These are phyloP conservation scores for Leccinellum rugosiceps DNA, from an alignment of 768 basidiomycete species.

Conservation along the genomic window DNA sequence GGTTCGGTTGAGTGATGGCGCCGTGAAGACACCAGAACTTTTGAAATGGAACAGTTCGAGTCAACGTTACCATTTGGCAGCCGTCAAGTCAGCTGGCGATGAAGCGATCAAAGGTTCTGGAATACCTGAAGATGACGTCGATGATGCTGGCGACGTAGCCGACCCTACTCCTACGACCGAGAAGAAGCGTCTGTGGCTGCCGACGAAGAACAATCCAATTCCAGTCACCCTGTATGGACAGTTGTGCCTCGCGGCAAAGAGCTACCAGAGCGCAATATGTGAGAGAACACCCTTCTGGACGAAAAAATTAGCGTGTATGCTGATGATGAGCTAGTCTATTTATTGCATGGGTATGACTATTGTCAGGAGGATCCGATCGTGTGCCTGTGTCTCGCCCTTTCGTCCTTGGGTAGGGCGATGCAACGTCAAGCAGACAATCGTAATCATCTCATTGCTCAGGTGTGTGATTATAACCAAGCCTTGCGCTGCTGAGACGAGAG, in stretches of 20 bases:
- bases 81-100: conserved; percentile 18
- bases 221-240: conserved; percentile 77
- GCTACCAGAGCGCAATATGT: conserved; percentile 92
- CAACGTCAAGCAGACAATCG: conserved; percentile 92
- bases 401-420: conserved; percentile 87
- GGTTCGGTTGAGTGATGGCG: conserved; percentile 64
- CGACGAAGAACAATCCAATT: conserved; percentile 70
- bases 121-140: conserved; percentile 34
- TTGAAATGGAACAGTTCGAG: conserved; percentile 60
- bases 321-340: conserved; percentile 58
- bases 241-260: conserved; percentile 77
- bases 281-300: conserved; percentile 27
- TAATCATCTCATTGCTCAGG: conserved; percentile 81
- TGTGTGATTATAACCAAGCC: conserved; percentile 15
- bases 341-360: conserved; percentile 85
- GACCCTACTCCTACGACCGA: conserved; percentile 16
- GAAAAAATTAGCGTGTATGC: background rate
- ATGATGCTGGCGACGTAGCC: conserved; percentile 24
- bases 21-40: conserved; percentile 57
- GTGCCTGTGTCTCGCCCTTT: conserved; percentile 77
- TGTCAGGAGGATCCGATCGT: conserved; percentile 82
- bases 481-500: background rate
- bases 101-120: conserved; percentile 19
- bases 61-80: conserved; percentile 53
- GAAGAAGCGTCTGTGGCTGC: conserved; percentile 38